Conservation (phyloP, 1,139 yeast genomes). For the Yamadazyma dendronema region DNA sequence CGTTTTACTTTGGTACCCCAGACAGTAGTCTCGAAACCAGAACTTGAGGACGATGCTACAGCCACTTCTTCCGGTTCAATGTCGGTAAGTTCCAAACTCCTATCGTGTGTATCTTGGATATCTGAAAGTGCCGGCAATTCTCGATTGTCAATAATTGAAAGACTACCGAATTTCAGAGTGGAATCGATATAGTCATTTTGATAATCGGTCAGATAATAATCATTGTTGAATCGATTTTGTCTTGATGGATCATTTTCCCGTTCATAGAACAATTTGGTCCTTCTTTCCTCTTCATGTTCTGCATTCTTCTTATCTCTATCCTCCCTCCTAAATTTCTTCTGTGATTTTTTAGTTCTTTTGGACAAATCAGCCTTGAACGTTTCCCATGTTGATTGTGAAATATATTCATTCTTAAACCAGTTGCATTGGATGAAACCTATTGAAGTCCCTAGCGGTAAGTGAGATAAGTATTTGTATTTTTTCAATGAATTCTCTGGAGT, state of each 20-base stretch:
- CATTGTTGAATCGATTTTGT: slow-evolving; percentile 9
- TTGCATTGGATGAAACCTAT: slow-evolving; percentile 83
- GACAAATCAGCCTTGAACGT: slow-evolving; percentile 58
- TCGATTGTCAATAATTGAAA: slow-evolving; percentile 31
- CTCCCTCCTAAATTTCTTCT: slow-evolving; percentile 58
- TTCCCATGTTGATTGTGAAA: slow-evolving; percentile 51
- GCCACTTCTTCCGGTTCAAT: too few relatives aligned
- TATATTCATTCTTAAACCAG: slow-evolving; percentile 55
- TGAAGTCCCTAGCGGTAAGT: slow-evolving; percentile 82
- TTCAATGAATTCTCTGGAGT: slow-evolving; percentile 51
- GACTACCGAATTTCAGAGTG: slow-evolving; percentile 29
- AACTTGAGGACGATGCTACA: background rate
- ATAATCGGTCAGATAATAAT: too few relatives aligned
- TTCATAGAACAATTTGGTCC: slow-evolving; percentile 55
- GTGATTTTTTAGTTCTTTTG: slow-evolving; percentile 55
- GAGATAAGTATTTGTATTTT: slow-evolving; percentile 72
- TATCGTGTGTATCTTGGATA: background rate
- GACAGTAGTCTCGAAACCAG: slow-evolving; percentile 39
- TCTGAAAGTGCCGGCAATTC: slow-evolving; percentile 23
- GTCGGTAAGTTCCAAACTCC: too few relatives aligned
- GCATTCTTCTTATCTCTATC: slow-evolving; percentile 64
- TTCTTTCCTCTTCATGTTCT: slow-evolving; percentile 58
- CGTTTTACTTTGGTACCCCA: slow-evolving; percentile 63
- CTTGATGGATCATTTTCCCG: slow-evolving; percentile 47
- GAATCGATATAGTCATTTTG: slow-evolving; percentile 14